Base-by-base conservation (phyloP, 176 grass and related monocot species). In the Raddia guianensis region DNA sequence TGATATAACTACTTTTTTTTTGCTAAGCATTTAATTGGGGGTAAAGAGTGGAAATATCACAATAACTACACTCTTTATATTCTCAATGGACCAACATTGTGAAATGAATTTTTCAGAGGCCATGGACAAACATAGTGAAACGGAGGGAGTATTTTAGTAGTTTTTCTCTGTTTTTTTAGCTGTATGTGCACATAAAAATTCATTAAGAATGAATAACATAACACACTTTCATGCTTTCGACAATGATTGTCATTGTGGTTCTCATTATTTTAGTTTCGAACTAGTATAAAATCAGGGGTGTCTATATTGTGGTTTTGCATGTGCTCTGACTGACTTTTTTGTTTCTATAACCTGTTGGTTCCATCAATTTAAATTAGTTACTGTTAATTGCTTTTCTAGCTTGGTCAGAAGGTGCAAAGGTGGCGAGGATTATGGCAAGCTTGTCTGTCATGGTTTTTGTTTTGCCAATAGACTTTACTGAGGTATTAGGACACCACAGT, bases 91-190 rank as follows among this genome's bases (percentile, higher is more conserved):
- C 27, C 27, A 27, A 27, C 27, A 27, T 27, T 27, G 27, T 27
- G 27, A 27, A 27, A 27, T 27, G 27, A 27, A 27, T 27, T 27
- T 27, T 27, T 27, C 27, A 27, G 1, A 27, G 27, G 27, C 27
- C 27, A 27, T 27, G 27, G 27, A 27, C 27, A 27, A 27, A 27
- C 1, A 27, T 27, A 27, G 27, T 27, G 27, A 27, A 27, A 27
- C 27, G 27, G 27, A 27, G 27, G 27, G 27, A 27, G 27, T 27
- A 27, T 27, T 27, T 27, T 27, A 59, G 40, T 78, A 35, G 11
- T 47, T 60, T 82, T 57, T 74, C 46, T 21, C 3, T 54, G 21
- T 75, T 84, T 65, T 65, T 74, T 78, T 14, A 34, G 37, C 80
- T 80, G 62, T 9, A 19, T 51, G 37, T 44, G 54, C 21, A 15